Conservation (phyloP, 2,329 filamentous ascomycete genomes). For the Ceratocystis ficicola region DNA sequence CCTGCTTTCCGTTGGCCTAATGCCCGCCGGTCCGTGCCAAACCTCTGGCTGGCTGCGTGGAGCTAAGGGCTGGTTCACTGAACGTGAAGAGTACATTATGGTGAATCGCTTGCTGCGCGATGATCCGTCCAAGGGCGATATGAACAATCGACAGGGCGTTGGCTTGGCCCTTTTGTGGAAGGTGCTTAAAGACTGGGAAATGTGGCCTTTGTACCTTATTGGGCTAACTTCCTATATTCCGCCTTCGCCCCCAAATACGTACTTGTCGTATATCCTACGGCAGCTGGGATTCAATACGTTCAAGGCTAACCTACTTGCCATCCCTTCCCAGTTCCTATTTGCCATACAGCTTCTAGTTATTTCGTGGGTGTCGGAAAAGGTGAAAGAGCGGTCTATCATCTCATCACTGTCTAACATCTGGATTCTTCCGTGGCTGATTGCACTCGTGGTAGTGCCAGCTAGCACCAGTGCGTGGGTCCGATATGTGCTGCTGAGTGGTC, state of each 20-base stretch:
- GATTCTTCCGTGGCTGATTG: constrained; percentile 39
- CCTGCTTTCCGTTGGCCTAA: constrained; percentile 35
- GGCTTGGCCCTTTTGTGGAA: constrained; percentile 38
- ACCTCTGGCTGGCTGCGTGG: constrained; percentile 47
- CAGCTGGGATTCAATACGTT: constrained; percentile 36
- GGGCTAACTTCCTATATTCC: constrained; percentile 39
- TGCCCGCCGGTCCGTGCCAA: constrained; percentile 37
- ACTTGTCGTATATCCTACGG: constrained; percentile 36
- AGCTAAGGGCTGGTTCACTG: constrained; percentile 48
- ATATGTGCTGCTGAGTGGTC: constrained; percentile 31
- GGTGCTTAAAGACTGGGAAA: constrained; percentile 45
- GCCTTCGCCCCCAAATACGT: constrained; percentile 33
- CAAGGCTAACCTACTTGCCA: constrained; percentile 36
- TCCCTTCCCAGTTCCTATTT: constrained; percentile 36
- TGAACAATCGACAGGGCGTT: constrained; percentile 44
- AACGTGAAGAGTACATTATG: constrained; percentile 49
- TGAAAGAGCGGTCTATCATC: constrained; percentile 36
- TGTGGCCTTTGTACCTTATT: constrained; percentile 46
- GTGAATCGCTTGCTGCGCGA: constrained; percentile 49
- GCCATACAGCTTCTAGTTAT: constrained; percentile 37
- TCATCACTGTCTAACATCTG: constrained; percentile 38
- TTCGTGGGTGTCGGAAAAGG: constrained; percentile 35
- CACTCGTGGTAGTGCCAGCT: constrained; percentile 32
- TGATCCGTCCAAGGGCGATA: constrained; percentile 48
- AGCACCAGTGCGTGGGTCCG: constrained; percentile 33